Evolutionary conservation across 805 yeast species (phyloP), one percentile per base, ranked within the genome.

Genomic region (Pichia cephalocereana): DNA sequence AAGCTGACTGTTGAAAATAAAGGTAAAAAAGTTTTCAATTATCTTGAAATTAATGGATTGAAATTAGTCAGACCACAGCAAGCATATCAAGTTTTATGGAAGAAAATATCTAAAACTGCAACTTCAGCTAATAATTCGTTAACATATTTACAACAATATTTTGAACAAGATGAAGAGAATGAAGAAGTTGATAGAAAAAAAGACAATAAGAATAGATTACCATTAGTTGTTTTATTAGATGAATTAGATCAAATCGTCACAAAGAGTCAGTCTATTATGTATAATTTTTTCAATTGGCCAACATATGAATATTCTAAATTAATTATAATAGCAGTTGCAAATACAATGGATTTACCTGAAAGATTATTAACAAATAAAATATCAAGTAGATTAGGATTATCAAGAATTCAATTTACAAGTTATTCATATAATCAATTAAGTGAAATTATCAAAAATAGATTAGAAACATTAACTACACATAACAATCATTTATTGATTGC

Each of bases 271-370:
- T 79, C 80, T 41, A 90, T 91, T 36, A 82, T 91, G 83, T 93
- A 93, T 69, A 93, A 93, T 63, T 88, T 93, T 61, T 89, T 93
- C 73, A 93, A 93, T 66, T 93, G 99, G 99, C 96, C 99, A 6
- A 80, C 96, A 0, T 80, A 86, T 58, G 70, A 76, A 12, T 71
- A 80, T 54, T 89, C 98, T 6, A 82, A 82, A 57, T 70, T 93
- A 45, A 79, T 93, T 45, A 95, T 93, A 2, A 73, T 93, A 40
- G 97, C 98, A 0, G 89, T 93, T 31, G 97, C 98, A 5, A 93
- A 93, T 63, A 90, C 97, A 0, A 89, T 93, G 96, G 98, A 93
- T 68, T 69, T 93, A 43, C 98, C 99, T 0, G 99, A 93, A 62
- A 71, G 96, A 46, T 74, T 82, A 45, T 69, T 93, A 38, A 80